Conservation (phyloP, 305 asterid genomes). For the Fraxinus velutina region DNA sequence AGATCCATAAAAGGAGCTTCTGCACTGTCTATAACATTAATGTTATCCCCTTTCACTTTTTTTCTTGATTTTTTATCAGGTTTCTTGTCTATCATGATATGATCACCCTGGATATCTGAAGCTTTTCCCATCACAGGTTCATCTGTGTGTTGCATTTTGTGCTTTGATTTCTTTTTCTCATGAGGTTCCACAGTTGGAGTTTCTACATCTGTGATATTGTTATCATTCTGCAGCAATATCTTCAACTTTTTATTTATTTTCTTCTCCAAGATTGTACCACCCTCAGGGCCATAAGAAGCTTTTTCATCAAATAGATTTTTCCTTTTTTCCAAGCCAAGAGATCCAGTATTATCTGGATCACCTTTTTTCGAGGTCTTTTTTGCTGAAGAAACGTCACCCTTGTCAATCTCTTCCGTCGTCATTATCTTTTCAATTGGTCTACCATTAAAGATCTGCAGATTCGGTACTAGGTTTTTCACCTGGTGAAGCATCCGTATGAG, state of each 20-base stretch:
- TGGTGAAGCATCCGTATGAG: conserved; percentile 34
- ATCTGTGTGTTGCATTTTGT: conserved; percentile 37
- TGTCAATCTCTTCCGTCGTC: conserved; percentile 34
- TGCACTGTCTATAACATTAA: conserved; percentile 44
- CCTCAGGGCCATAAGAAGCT: conserved; percentile 16
- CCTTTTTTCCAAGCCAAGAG: conserved; percentile 32
- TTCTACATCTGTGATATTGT: conserved; percentile 21
- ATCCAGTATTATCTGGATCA: conserved; percentile 20
- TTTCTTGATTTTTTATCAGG: conserved; percentile 33
- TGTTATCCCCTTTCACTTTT: conserved; percentile 31
- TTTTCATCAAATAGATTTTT: conserved; percentile 31
- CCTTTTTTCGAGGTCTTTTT: conserved; percentile 30
- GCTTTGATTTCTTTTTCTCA: conserved; percentile 35
- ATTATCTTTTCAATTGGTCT: conserved; percentile 49
- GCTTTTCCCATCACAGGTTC: conserved; percentile 22
- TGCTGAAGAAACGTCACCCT: conserved; percentile 22
- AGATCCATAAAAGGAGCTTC: conserved; percentile 58
- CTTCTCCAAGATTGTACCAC: conserved; percentile 29
- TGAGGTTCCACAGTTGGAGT: conserved; percentile 19
- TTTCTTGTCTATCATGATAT: conserved; percentile 15
- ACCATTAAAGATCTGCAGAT: conserved; percentile 58
- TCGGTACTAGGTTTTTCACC: conserved; percentile 68
- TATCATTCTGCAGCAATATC: conserved; percentile 22
- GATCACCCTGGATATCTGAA: conserved; percentile 21
- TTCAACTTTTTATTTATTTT: conserved; percentile 35